Evolutionary conservation across 306 rosid genomes (phyloP).

Genomic region (Lathyrus sativus): DNA sequence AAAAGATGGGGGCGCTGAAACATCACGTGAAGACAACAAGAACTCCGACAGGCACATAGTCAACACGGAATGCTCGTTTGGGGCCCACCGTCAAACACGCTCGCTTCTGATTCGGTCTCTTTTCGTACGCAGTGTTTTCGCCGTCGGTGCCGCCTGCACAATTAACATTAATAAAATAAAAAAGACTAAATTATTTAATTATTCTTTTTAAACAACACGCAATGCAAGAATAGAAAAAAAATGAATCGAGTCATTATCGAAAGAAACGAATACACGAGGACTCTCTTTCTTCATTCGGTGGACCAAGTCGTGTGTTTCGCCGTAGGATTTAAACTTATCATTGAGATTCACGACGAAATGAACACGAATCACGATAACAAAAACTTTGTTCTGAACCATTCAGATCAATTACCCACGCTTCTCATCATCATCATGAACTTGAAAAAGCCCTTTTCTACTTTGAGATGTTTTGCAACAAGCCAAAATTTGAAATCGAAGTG

Average conservation of each 20-base stretch:
- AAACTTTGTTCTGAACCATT: background rate
- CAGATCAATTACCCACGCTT: constrained; percentile 34
- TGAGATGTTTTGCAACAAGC: background rate
- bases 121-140: constrained; percentile 45
- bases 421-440: constrained; percentile 37
- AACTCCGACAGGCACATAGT: constrained; percentile 66
- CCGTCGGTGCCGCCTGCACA: constrained; percentile 66
- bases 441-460: constrained; percentile 17
- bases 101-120: constrained; percentile 48
- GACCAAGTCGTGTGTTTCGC: constrained; percentile 21
- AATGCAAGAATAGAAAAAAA: background rate
- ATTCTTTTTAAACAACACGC: constrained; percentile 3
- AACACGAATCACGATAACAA: constrained; percentile 41
- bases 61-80: constrained; percentile 48
- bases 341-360: constrained; percentile 32
- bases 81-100: constrained; percentile 46
- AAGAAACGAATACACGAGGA: background rate
- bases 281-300: background rate
- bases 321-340: constrained; percentile 35
- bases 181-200: too few species aligned
- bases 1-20: constrained; percentile 51
- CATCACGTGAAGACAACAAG: constrained; percentile 73
- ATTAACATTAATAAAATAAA: background rate
- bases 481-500: background rate
- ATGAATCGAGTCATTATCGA: background rate